Evolutionary conservation across 371 early-diverging fungal species (phyloP).

Genomic region (Phascolomyces articulosus): DNA sequence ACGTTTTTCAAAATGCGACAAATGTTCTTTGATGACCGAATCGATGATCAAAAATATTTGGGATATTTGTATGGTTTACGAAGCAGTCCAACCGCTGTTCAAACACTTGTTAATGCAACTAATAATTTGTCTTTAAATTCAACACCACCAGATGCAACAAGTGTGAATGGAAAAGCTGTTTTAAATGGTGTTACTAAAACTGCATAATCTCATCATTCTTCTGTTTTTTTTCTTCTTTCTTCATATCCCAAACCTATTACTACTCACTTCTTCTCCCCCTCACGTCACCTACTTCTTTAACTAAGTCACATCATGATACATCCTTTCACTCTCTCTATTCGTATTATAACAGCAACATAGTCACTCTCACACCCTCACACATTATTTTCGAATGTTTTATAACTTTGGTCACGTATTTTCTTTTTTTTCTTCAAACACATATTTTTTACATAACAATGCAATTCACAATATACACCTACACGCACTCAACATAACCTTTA

Average conservation of each 20-base stretch:
- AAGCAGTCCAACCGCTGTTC: constrained; percentile 39
- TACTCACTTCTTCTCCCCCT: too few relatives aligned
- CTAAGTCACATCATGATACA: too few relatives aligned
- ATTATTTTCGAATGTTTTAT: too few relatives aligned
- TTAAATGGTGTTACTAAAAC: constrained; percentile 11
- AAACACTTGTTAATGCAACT: constrained; percentile 33
- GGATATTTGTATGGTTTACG: constrained; percentile 65
- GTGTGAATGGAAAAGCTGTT: constrained; percentile 9
- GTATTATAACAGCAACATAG: too few relatives aligned
- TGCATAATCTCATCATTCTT: not conserved
- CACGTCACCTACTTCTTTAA: too few relatives aligned
- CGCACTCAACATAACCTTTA: too few relatives aligned
- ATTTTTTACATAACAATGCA: too few relatives aligned
- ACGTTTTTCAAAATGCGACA: constrained; percentile 98
- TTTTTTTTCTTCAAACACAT: not conserved
- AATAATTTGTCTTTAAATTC: constrained; percentile 28
- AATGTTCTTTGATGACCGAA: constrained; percentile 91
- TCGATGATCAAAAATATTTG: constrained; percentile 94
- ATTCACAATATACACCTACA: too few relatives aligned
- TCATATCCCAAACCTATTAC: not conserved
- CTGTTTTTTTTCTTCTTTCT: not conserved
- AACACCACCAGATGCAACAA: constrained; percentile 7
- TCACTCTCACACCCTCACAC: too few relatives aligned
- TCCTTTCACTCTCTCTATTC: too few relatives aligned
- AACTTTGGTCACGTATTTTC: not conserved